Conservation (phyloP, 768 basidiomycete genomes). For the Mycena belliarum region DNA sequence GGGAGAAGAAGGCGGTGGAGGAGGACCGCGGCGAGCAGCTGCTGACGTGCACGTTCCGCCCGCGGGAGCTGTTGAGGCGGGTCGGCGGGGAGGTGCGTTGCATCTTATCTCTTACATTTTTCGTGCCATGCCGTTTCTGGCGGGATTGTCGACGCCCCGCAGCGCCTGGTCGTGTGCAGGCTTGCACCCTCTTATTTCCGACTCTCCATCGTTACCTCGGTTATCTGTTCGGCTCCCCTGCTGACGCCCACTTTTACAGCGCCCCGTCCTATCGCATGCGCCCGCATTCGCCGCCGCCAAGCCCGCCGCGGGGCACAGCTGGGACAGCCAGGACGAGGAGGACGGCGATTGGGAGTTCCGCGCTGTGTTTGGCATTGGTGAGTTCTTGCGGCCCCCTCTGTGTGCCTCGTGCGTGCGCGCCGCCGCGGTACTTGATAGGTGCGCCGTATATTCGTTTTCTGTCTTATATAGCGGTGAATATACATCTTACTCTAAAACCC, state of each 20-base stretch:
- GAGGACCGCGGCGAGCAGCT: constrained; percentile 33
- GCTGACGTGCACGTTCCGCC: constrained; percentile 54
- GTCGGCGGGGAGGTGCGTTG: constrained; percentile 18
- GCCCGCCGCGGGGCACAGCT: background rate
- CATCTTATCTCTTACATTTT: background rate
- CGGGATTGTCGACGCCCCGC: too few relatives aligned
- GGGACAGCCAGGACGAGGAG: constrained; percentile 13
- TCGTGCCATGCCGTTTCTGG: background rate
- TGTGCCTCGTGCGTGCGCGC: too few relatives aligned
- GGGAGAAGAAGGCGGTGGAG: too few relatives aligned
- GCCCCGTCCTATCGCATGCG: background rate
- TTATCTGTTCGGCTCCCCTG: background rate
- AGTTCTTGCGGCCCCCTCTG: too few relatives aligned
- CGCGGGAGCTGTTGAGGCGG: constrained; percentile 42
- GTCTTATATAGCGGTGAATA: too few relatives aligned
- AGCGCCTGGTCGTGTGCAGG: too few relatives aligned
- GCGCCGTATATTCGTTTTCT: too few relatives aligned
- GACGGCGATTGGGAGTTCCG: constrained; percentile 64
- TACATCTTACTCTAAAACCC: too few relatives aligned
- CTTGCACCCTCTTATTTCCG: background rate
- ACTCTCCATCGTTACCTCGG: background rate
- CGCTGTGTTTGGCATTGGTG: constrained; percentile 9
- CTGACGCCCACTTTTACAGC: background rate
- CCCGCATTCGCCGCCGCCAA: background rate
- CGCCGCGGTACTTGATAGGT: too few relatives aligned